phyloP scores from a whole-genome alignment of 306 rosid genomes.

The Trifolium repens region DNA sequence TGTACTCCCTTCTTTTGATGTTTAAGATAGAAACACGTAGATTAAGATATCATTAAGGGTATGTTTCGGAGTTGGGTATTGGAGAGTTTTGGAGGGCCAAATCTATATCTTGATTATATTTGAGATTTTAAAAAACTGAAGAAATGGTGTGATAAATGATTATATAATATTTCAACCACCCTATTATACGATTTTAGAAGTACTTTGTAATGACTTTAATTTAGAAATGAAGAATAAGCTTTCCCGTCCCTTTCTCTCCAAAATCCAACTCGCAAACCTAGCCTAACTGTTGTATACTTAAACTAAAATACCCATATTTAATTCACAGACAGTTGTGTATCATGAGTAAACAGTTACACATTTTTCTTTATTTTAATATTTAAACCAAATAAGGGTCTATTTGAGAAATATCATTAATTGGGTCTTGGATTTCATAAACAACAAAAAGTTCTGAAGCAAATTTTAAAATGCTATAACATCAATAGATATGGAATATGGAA shows the following conservation, averaged over 20 bases:
- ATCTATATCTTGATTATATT: too few relatives aligned
- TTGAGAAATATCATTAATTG: background rate
- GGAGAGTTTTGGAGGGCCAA: too few relatives aligned
- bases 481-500: background rate
- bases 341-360: background rate
- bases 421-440: background rate
- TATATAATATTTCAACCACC: too few relatives aligned
- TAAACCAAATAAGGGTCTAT: background rate
- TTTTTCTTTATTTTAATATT: background rate
- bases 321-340: background rate
- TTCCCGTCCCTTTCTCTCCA: too few relatives aligned
- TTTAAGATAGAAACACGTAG: background rate
- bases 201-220: too few relatives aligned
- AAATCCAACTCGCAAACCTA: too few relatives aligned
- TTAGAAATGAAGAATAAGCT: too few relatives aligned
- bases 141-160: too few relatives aligned
- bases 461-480: background rate
- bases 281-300: background rate
- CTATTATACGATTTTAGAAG: too few relatives aligned
- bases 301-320: background rate
- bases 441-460: too few relatives aligned
- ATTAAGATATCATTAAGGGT: background rate
- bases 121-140: too few relatives aligned
- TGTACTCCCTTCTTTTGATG: background rate
- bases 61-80: too few relatives aligned